A percentile compares a stretch with the other conserved stretches of the same genome.
These are phyloP conservation scores for Xanthoconium purpureum DNA, from an alignment of 768 basidiomycete species.

Conservation along the genomic window DNA sequence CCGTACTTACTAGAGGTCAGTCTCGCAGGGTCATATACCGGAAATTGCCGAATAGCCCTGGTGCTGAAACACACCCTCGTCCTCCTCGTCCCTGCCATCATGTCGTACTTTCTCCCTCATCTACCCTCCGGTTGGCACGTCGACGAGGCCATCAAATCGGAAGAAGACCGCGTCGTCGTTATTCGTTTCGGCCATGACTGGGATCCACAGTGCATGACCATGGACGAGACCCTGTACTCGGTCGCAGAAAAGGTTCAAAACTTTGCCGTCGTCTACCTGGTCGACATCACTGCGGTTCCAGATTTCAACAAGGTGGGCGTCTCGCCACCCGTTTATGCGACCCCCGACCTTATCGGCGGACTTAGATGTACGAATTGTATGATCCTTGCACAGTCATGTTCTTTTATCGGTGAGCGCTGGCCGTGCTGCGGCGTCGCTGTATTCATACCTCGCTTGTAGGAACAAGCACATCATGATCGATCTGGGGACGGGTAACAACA, in stretches of 20 bases:
- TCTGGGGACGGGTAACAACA: slow-evolving; percentile 98
- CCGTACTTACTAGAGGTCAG: no score
- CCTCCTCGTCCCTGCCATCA: slow-evolving; percentile 24
- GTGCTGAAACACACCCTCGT: no score
- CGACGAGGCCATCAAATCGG: slow-evolving; percentile 97
- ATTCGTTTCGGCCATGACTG: slow-evolving; percentile 94
- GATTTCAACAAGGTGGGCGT: slow-evolving; percentile 87
- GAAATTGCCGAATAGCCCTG: no score
- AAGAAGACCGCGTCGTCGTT: slow-evolving; percentile 93
- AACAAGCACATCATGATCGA: slow-evolving; percentile 99
- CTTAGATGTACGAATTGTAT: slow-evolving; percentile 97
- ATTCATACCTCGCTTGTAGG: slow-evolving; percentile 37
- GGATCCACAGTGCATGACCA: slow-evolving; percentile 95
- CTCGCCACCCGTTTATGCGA: not conserved
- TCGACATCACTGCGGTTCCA: slow-evolving; percentile 94
- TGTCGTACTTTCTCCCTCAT: slow-evolving; percentile 91
- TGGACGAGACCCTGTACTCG: slow-evolving; percentile 94
- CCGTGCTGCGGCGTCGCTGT: not conserved
- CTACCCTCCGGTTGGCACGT: slow-evolving; percentile 96
- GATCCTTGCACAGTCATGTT: slow-evolving; percentile 98
- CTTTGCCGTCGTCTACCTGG: slow-evolving; percentile 94
- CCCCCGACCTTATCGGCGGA: not conserved
- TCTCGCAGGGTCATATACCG: no score
- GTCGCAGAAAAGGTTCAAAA: slow-evolving; percentile 98
- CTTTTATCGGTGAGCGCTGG: slow-evolving; percentile 79